These are phyloP conservation scores for Rhizophora apiculata DNA, from an alignment of 345 rosid species.

Conservation along the genomic window DNA sequence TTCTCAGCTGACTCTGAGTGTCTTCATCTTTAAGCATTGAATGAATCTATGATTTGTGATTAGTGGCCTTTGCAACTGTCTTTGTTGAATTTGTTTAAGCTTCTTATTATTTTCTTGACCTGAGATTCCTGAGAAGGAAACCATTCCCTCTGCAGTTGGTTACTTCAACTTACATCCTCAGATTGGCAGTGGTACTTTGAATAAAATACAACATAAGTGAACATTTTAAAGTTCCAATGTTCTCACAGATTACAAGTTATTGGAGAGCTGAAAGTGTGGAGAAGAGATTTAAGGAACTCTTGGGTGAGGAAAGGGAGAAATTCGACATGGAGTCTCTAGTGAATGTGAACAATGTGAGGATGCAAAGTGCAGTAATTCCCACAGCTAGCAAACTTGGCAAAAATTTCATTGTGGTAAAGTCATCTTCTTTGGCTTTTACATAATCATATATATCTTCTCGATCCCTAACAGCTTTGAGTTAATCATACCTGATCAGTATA, in stretches of 20 bases:
- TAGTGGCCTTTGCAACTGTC: background rate
- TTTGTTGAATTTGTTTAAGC: background rate
- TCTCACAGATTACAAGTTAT: constrained; percentile 7
- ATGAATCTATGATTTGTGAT: background rate
- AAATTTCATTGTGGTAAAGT: constrained; percentile 27
- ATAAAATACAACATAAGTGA: background rate
- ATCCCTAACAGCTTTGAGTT: too few relatives aligned
- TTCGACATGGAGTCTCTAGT: constrained; percentile 22
- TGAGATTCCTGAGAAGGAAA: background rate
- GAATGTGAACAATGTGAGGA: constrained; percentile 23
- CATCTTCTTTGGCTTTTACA: background rate
- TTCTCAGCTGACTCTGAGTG: background rate
- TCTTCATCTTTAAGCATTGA: constrained; percentile 3
- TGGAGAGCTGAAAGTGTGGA: constrained; percentile 8
- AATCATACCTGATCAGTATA: too few relatives aligned
- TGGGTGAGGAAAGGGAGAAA: constrained; percentile 24
- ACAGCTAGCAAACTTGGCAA: constrained; percentile 13
- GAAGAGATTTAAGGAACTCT: constrained; percentile 17
- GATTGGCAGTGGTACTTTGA: background rate
- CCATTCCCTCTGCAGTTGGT: background rate
- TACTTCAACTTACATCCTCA: background rate
- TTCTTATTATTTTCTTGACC: background rate
- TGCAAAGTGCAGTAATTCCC: constrained; percentile 9
- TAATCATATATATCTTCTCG: too few relatives aligned
- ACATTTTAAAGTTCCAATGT: background rate